phyloP scores from a whole-genome alignment of 495 filamentous ascomycete species.

The Lasiosphaeris hirsuta region DNA sequence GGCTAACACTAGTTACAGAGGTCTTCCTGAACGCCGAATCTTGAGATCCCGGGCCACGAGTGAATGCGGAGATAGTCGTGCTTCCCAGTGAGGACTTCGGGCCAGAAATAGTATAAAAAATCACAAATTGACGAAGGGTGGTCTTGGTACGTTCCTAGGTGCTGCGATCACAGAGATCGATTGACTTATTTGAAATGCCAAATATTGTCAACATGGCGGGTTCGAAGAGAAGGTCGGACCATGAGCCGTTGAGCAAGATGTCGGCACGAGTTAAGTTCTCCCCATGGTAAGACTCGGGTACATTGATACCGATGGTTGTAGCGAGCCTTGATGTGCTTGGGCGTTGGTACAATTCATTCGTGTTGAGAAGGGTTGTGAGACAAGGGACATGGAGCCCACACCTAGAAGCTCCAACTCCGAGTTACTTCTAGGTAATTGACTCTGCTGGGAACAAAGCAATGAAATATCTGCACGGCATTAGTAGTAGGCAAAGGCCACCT shows the following conservation, averaged over 20 bases:
- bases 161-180: not conserved
- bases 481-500: no score
- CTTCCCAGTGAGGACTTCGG: not conserved
- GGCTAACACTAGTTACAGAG: no score
- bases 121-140: not conserved
- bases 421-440: no score
- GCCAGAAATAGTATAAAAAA: not conserved
- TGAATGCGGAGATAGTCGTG: not conserved
- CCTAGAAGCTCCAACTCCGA: no score
- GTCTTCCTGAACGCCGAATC: no score
- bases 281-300: conserved; percentile 3
- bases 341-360: not conserved
- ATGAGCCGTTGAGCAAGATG: not conserved
- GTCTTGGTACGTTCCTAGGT: not conserved
- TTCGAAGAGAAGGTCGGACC: not conserved
- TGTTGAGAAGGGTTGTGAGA: not conserved
- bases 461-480: no score
- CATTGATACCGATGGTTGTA: not conserved
- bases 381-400: no score
- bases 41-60: no score
- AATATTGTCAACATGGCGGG: not conserved
- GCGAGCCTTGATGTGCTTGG: not conserved
- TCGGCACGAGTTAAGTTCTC: conserved; percentile 2
- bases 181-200: not conserved
- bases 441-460: no score